phyloP scores from a whole-genome alignment of 2,329 filamentous ascomycete species.

The Scedosporium aurantiacum region DNA sequence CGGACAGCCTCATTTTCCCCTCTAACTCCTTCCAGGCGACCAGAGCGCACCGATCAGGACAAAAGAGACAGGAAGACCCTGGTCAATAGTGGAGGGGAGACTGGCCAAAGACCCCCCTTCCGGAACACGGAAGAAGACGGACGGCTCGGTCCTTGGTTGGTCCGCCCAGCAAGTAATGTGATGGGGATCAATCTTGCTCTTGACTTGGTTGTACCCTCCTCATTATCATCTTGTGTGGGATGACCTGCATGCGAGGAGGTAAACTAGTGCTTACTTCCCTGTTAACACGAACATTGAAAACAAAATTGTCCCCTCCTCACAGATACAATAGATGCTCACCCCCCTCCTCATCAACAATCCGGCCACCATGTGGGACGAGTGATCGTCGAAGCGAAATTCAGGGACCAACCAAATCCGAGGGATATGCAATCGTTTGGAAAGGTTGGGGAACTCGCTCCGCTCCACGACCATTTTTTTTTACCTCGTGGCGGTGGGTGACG shows the following conservation, averaged over 20 bases:
- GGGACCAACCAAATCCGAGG: not conserved
- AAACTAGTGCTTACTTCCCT: conserved; percentile 1
- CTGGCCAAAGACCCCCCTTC: not conserved
- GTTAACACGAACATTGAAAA: not conserved
- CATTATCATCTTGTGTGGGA: not conserved
- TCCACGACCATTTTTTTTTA: not conserved
- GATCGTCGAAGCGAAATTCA: not conserved
- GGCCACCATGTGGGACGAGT: not conserved
- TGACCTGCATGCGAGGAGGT: not conserved
- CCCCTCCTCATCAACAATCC: not conserved
- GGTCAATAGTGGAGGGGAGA: not conserved
- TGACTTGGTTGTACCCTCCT: not conserved
- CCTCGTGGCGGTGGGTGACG: not conserved
- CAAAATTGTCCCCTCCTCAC: not conserved
- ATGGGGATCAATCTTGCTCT: not conserved
- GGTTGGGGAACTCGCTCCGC: not conserved
- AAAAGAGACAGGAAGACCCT: not conserved
- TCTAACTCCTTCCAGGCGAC: no score
- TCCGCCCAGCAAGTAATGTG: not conserved
- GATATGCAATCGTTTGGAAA: not conserved
- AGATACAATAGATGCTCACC: not conserved
- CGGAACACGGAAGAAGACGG: not conserved
- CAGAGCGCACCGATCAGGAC: not conserved
- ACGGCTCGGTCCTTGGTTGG: not conserved
- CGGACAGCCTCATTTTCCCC: no score